Base-by-base conservation (phyloP, 2,329 filamentous ascomycete species). In the Fusarium sp. region DNA sequence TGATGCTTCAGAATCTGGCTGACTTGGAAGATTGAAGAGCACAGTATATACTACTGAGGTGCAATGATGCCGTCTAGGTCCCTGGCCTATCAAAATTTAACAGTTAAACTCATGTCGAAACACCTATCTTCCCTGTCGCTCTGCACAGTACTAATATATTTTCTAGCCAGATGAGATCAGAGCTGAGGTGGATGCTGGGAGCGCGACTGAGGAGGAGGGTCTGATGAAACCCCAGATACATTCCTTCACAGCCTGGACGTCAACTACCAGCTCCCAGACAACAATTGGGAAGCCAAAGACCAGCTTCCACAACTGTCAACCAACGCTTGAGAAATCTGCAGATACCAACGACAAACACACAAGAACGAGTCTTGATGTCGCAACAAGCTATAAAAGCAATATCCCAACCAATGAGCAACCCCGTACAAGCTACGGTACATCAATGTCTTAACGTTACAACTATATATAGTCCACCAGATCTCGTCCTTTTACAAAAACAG, bases 51-150 rank as follows among this genome's bases (percentile, higher is more conserved):
- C 15, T 48, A 48, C 45, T 49, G 15, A 23, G 10, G 9, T 4
- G 7, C 3, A 5, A 31, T 31, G 1, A 7, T 49, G 1, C 27
- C 1, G 4, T 31, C 5, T 49, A n/a, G 18, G 4, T 10, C 10
- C 21, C 4, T 31, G 45, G 45, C 27, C 7, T 18, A 3, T 31
- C 7, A 2, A 14, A 14, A 49, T 2, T 23, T 14, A 14, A 5
- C 7, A 23, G 45, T 49, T 21, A 7, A 48, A 23, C 27, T 48
- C 21, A 31, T 23, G 21, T 10, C 21, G 15, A 18, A 18, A 18
- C 18, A 12, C 10, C 14, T 31, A 14, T 18, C 27, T 18, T 31
- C 7, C 21, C 10, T 23, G 15, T 31, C 27, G 15, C 18, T 46
- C 45, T 23, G 27, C 45, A n/a, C n/a, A n/a, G n/a, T n/a, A n/a